These are phyloP conservation scores for Cryptococcus depauperatus DNA, from an alignment of 1,284 basidiomycete species.

Conservation along the genomic window DNA sequence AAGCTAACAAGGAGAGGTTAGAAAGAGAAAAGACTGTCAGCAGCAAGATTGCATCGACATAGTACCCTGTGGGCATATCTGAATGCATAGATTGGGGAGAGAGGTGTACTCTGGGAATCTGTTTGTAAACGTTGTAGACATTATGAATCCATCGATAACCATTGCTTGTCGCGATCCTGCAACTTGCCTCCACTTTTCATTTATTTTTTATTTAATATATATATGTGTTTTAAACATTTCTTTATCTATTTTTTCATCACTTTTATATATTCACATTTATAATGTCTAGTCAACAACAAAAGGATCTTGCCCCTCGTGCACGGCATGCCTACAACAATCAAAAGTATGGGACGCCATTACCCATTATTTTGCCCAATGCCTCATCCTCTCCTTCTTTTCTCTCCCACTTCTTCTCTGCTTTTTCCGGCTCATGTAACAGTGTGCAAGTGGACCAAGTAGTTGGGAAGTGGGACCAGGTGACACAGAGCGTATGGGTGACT, in stretches of 20 bases:
- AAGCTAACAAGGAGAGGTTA: slow-evolving; percentile 46
- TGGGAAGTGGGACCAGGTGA: slow-evolving; percentile 62
- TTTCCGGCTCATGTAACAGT: slow-evolving; percentile 1
- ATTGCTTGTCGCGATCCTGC: too few relatives aligned
- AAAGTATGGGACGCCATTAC: slow-evolving; percentile 41
- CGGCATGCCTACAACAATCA: slow-evolving; percentile 22
- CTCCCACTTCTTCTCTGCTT: slow-evolving; percentile 12
- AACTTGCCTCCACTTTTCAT: too few relatives aligned
- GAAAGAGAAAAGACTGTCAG: slow-evolving; percentile 45
- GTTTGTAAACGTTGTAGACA: slow-evolving; percentile 1
- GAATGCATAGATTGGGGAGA: not conserved
- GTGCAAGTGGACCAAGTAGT: slow-evolving; percentile 24
- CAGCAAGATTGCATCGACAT: slow-evolving; percentile 44
- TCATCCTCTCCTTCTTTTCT: slow-evolving; percentile 8
- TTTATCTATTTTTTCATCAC: not conserved
- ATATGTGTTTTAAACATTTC: too few relatives aligned
- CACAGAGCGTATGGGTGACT: slow-evolving; percentile 71
- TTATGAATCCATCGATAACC: too few relatives aligned
- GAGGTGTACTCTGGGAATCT: not conserved
- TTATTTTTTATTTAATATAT: too few relatives aligned
- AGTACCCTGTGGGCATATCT: not conserved
- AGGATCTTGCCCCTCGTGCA: not conserved
- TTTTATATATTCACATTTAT: not conserved
- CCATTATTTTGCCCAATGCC: slow-evolving; percentile 30
- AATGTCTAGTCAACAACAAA: not conserved